Conservation (phyloP, 2,329 filamentous ascomycete species). For the Hirsutella minnesotensis region DNA sequence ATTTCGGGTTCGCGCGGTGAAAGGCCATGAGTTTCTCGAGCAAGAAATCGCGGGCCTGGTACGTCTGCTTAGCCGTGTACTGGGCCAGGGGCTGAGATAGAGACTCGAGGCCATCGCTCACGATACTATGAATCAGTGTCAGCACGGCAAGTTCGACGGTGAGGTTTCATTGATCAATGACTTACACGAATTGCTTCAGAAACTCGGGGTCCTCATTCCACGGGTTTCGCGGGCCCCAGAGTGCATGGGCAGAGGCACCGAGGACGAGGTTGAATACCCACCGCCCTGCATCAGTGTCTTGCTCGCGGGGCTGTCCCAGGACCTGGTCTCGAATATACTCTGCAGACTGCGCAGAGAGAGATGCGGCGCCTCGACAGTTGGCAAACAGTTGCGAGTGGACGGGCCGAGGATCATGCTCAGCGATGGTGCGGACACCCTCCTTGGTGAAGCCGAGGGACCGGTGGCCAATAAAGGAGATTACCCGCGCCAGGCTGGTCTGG, state of each 20-base stretch:
- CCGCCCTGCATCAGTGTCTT: constrained; percentile 11
- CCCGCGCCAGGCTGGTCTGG: constrained; percentile 18
- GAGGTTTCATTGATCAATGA: neutral
- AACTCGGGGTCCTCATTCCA: constrained; percentile 19
- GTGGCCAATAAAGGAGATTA: constrained; percentile 16
- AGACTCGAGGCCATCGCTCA: constrained; percentile 17
- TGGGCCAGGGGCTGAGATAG: constrained; percentile 14
- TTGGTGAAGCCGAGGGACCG: constrained; percentile 14
- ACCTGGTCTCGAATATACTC: constrained; percentile 11
- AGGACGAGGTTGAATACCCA: constrained; percentile 18
- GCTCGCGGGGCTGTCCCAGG: constrained; percentile 8
- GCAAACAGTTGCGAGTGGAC: constrained; percentile 16
- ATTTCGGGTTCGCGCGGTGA: constrained; percentile 12
- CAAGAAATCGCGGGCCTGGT: constrained; percentile 15
- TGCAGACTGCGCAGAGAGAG: constrained; percentile 11
- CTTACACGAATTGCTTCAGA: constrained; percentile 17
- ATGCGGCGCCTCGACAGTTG: constrained; percentile 9
- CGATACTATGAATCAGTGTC: constrained; percentile 9
- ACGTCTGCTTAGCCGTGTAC: constrained; percentile 14
- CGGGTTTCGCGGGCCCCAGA: constrained; percentile 18
- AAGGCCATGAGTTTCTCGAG: constrained; percentile 12
- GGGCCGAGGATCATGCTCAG: constrained; percentile 15
- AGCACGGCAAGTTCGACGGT: neutral
- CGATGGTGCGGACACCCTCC: constrained; percentile 11
- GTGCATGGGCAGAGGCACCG: constrained; percentile 17